Evolutionary conservation across 179 eudicot genomes (phyloP).

Genomic region (Camellia oleifera): DNA sequence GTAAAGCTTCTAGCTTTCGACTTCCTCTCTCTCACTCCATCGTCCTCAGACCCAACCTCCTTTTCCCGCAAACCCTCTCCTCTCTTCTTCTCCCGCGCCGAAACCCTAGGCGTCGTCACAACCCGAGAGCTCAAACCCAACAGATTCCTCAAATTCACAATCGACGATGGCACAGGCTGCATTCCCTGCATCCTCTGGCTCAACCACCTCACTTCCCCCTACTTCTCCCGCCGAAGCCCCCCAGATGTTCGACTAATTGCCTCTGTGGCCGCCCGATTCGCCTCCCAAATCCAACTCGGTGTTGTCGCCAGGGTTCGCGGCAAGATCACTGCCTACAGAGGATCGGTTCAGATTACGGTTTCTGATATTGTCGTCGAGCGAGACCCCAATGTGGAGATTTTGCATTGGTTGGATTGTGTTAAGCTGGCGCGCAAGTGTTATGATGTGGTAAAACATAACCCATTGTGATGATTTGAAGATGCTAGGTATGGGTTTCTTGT

Average conservation of each 20-base stretch:
- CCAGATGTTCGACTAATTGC: slow-evolving; percentile 66
- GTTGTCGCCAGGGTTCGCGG: slow-evolving; percentile 67
- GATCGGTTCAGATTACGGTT: slow-evolving; percentile 70
- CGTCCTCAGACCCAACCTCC: slow-evolving; percentile 29
- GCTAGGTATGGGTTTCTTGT: no score
- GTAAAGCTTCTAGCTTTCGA: slow-evolving; percentile 67
- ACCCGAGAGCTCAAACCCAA: slow-evolving; percentile 59
- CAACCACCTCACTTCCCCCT: slow-evolving; percentile 60
- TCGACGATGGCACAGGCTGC: slow-evolving; percentile 86
- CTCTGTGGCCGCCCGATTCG: slow-evolving; percentile 30
- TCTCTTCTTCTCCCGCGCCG: slow-evolving; percentile 48
- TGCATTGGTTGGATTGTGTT: slow-evolving; percentile 91
- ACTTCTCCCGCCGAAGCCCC: slow-evolving; percentile 63
- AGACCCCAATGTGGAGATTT: slow-evolving; percentile 68
- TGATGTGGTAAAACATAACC: slow-evolving; percentile 12
- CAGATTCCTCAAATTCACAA: slow-evolving; percentile 56
- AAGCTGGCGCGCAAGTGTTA: slow-evolving; percentile 53
- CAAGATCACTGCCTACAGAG: slow-evolving; percentile 50
- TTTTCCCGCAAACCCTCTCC: slow-evolving; percentile 40
- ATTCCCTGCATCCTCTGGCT: slow-evolving; percentile 79
- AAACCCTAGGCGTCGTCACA: slow-evolving; percentile 63
- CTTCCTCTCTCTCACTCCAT: slow-evolving; percentile 42
- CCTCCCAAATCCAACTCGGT: slow-evolving; percentile 44
- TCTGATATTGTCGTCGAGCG: slow-evolving; percentile 68
- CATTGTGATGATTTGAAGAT: no score